Base-by-base conservation (phyloP, 2,329 filamentous ascomycete species). In the Beauveria sp. region DNA sequence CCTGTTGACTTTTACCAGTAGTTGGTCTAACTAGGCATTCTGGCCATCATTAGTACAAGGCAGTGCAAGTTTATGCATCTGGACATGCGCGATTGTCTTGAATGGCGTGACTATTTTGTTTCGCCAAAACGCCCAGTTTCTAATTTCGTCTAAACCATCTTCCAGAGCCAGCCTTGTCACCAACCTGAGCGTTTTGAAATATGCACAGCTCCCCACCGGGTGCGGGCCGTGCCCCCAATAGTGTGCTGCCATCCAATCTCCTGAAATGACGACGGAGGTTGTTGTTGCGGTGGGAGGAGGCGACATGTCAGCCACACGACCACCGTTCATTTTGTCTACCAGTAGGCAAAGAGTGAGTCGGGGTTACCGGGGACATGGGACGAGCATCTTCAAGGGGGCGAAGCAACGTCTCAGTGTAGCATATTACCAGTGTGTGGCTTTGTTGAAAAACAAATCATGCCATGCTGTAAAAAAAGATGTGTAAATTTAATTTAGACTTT, bases 241-340 rank as follows among this genome's bases (percentile, higher is more conserved):
- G 46, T 58, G 31, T 42, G 22, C 20, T 50, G n/a, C 34, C 55
- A 50, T 50, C 22, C 45, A 58, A 58, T 58, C 43, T 57, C 43
- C 28, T 24, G 34, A 58, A 58, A 58, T 58, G 55, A 58, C 46
- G 16, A 50, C 45, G 46, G 55, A 28, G 34, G 8, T 28, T 50
- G 16, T 22, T 22, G 8, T 12, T 58, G 22, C 45, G 31, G 55
- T 58, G 54, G 20, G 26, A 28, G 26, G 26, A 28, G 26, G 26
- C 6, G 34, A 38, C 34, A 48, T 9, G 1, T 43, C 42, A 43
- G n/a, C 42, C 42, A 43, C 42, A n/a, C 42, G 42, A 10, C 42
- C 42, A 43, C 42, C 10, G 2, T 43, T 43, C n/a, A 18, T 18
- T n/a, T 43, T 20, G 42, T 22, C 22, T 22, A 22, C 22, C 22